phyloP scores from a whole-genome alignment of 768 basidiomycete genomes.

The Sarcodon aspratus region DNA sequence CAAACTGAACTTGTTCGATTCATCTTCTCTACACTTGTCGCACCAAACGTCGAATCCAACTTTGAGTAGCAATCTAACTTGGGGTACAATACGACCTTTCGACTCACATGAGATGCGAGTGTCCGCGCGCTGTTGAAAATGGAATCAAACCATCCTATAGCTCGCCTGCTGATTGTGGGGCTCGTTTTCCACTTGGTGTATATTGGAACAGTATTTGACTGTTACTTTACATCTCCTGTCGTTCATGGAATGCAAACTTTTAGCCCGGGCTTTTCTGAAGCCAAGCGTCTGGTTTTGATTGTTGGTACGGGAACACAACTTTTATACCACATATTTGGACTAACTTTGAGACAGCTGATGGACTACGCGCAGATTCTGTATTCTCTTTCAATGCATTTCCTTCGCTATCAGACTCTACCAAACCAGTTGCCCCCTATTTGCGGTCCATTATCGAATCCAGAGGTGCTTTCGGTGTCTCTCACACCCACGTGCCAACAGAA shows the following conservation, averaged over 20 bases:
- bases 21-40: too few species aligned
- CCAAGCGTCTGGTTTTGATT: constrained; percentile 71
- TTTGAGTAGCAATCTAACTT: too few species aligned
- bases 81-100: too few species aligned
- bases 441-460: constrained; percentile 51
- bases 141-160: neutral
- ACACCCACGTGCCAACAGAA: constrained; percentile 82
- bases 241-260: constrained; percentile 65
- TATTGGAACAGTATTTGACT: constrained; percentile 70
- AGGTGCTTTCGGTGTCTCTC: constrained; percentile 77
- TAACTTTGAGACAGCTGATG: constrained; percentile 49
- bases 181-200: constrained; percentile 67
- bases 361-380: constrained; percentile 71
- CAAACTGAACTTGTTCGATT: too few species aligned
- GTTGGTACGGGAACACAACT: constrained; percentile 38
- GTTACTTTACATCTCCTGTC: constrained; percentile 80
- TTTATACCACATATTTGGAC: neutral
- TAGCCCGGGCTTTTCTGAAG: constrained; percentile 31
- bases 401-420: constrained; percentile 31
- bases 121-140: too few species aligned
- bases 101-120: too few species aligned
- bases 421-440: constrained; percentile 63
- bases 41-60: too few species aligned
- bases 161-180: constrained; percentile 46
- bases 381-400: constrained; percentile 55